phyloP scores from a whole-genome alignment of 805 yeast species.

The Sugiyamaella smithiae region DNA sequence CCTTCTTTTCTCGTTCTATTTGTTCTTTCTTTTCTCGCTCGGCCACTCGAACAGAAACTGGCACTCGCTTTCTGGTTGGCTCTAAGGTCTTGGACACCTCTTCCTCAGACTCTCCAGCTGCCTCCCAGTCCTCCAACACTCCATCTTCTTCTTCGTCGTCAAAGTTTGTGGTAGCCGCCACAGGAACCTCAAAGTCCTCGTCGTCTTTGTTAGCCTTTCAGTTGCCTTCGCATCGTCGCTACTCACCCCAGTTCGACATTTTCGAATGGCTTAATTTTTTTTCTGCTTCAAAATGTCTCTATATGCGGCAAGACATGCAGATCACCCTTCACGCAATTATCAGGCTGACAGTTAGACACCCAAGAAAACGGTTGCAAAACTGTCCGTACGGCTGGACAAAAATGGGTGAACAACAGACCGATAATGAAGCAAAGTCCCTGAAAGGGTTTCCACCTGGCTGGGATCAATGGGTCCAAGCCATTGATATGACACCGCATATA shows the following conservation, averaged over 20 bases:
- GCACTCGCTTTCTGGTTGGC: conserved; percentile 45
- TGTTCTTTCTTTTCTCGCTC: conserved; percentile 42
- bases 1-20: conserved; percentile 48
- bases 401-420: too few relatives aligned
- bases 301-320: too few relatives aligned
- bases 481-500: background rate
- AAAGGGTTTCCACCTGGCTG: background rate
- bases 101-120: conserved; percentile 62
- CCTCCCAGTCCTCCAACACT: conserved; percentile 91
- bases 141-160: conserved; percentile 70
- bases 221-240: background rate
- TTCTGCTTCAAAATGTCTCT: too few relatives aligned
- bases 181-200: conserved; percentile 77
- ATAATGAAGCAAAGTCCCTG: too few relatives aligned
- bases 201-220: conserved; percentile 52
- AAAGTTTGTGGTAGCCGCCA: conserved; percentile 58
- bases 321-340: too few relatives aligned
- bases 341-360: too few relatives aligned
- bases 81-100: conserved; percentile 46
- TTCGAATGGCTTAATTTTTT: too few relatives aligned
- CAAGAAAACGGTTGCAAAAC: too few relatives aligned
- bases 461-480: background rate
- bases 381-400: too few relatives aligned
- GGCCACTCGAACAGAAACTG: conserved; percentile 40
- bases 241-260: conserved; percentile 26